These are phyloP conservation scores for Trichoderma koningii DNA, from an alignment of 2,329 filamentous ascomycete species.

Conservation along the genomic window DNA sequence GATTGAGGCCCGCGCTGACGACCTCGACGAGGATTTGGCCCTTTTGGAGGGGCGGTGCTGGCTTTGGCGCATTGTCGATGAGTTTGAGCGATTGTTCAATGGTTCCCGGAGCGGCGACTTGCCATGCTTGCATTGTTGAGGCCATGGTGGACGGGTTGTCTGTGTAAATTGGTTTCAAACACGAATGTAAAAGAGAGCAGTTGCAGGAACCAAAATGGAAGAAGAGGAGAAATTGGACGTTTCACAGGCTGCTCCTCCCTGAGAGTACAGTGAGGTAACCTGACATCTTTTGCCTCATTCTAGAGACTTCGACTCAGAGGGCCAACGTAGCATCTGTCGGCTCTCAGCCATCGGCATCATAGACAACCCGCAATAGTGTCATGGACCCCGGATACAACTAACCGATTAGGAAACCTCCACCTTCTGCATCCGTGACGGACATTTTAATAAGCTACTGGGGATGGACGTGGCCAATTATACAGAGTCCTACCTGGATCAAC, in stretches of 20 bases:
- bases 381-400: neutral
- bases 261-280: too few relatives aligned
- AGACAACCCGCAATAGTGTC: neutral
- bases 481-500: too few relatives aligned
- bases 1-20: conserved; percentile 48
- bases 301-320: neutral
- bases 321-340: neutral
- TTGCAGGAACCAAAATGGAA: neutral
- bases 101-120: conserved; percentile 33
- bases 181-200: too few relatives aligned
- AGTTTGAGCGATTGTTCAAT: conserved; percentile 34
- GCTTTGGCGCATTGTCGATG: conserved; percentile 18
- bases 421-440: neutral
- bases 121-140: conserved; percentile 38
- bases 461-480: too few relatives aligned
- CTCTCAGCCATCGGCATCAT: conserved; percentile 7
- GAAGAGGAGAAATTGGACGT: neutral
- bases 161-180: too few relatives aligned
- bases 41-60: conserved; percentile 30
- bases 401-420: conserved; percentile 16
- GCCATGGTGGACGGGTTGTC: conserved; percentile 26
- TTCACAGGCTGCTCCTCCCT: too few relatives aligned
- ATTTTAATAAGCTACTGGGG: neutral
- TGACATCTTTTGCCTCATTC: too few relatives aligned
- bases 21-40: conserved; percentile 49